Conservation (phyloP, 805 yeast genomes). For the Cyberlindnera meyerae region DNA sequence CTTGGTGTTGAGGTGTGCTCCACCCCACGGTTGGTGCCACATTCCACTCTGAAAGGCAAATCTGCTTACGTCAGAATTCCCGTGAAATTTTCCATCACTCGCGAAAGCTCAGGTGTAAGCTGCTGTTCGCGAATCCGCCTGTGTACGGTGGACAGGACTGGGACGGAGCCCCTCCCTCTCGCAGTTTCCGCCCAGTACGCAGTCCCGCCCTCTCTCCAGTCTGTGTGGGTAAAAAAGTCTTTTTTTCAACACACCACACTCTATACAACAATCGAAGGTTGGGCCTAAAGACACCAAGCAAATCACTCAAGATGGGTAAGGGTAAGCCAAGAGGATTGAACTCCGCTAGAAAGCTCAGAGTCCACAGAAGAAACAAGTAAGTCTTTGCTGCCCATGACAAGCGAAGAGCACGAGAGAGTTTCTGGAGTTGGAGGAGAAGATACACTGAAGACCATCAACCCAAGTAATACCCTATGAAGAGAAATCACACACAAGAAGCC, state of each 20-base stretch:
- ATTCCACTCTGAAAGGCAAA: neutral
- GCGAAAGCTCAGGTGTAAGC: no score
- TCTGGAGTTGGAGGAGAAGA: neutral
- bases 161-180: neutral
- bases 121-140: no score
- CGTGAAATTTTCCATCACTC: no score
- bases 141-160: no score
- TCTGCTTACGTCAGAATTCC: no score
- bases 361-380: slow-evolving; percentile 96
- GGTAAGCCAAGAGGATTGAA: slow-evolving; percentile 99
- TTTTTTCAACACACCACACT: slow-evolving; percentile 12
- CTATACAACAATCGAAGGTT: slow-evolving; percentile 4
- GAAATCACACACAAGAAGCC: neutral
- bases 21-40: neutral
- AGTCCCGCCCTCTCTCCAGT: slow-evolving; percentile 2
- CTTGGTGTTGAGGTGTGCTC: no score
- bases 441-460: no score
- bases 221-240: slow-evolving; percentile 12
- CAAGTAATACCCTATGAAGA: no score
- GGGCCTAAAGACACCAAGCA: slow-evolving; percentile 11
- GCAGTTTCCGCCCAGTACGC: neutral
- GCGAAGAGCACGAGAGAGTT: neutral
- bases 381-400: slow-evolving; percentile 27
- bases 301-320: slow-evolving; percentile 77
- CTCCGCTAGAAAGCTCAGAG: slow-evolving; percentile 99